Percentiles rank a stretch among this genome's conserved stretches.
Conservation (phyloP, 768 basidiomycete genomes). For the Fistulinella prunicolor region DNA sequence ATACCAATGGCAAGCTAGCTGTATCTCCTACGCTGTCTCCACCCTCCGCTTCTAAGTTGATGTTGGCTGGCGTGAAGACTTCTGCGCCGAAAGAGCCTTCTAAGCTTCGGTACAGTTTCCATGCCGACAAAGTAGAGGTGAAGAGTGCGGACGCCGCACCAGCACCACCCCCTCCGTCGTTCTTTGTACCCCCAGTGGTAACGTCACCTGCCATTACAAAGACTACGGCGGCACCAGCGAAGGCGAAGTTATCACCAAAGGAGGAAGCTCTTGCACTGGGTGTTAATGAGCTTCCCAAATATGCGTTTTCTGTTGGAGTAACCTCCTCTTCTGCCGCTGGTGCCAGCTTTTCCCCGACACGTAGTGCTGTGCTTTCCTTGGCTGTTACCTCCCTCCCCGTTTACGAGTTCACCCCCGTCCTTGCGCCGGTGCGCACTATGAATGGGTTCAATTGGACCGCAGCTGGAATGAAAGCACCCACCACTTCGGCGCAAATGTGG, state of each 20-base stretch:
- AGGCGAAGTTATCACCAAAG: constrained; percentile 27
- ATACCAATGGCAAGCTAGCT: constrained; percentile 15
- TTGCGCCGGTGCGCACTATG: constrained; percentile 20
- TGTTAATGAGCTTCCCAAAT: constrained; percentile 35
- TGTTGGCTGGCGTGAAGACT: constrained; percentile 38
- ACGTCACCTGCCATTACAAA: neutral
- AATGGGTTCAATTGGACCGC: constrained; percentile 60
- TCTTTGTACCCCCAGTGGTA: constrained; percentile 31
- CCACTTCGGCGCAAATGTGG: constrained; percentile 41
- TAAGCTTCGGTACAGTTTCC: constrained; percentile 71
- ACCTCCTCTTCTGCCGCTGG: constrained; percentile 16
- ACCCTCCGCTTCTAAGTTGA: constrained; percentile 19
- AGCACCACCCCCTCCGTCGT: constrained; percentile 9
- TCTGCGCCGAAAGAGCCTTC: constrained; percentile 73
- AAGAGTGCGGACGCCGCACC: constrained; percentile 12
- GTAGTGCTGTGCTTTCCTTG: constrained; percentile 39
- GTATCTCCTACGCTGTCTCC: constrained; percentile 16
- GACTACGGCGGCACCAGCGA: constrained; percentile 7
- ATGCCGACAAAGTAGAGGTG: constrained; percentile 48
- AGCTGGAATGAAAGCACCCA: constrained; percentile 53
- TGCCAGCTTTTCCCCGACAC: constrained; percentile 21
- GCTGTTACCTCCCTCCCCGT: constrained; percentile 45
- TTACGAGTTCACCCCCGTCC: constrained; percentile 33
- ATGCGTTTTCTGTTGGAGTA: constrained; percentile 24
- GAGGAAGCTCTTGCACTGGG: constrained; percentile 29